Evolutionary conservation across 106 monocot species (phyloP).

Genomic region (Dioscorea dumetorum): DNA sequence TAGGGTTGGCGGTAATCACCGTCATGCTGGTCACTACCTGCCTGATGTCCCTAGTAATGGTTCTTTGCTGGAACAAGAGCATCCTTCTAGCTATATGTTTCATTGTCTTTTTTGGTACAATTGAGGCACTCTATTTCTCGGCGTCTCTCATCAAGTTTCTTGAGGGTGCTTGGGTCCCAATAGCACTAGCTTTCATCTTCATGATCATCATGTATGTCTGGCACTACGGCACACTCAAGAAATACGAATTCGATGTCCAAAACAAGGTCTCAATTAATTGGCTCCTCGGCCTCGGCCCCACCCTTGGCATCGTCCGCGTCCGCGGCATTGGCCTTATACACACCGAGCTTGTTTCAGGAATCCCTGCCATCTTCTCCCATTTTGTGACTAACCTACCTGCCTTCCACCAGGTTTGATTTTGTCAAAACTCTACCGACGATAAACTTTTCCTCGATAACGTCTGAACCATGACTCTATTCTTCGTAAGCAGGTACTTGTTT

Average conservation of each 20-base stretch:
- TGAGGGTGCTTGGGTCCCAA: slow-evolving; percentile 94
- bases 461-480: not conserved
- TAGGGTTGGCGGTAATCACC: slow-evolving; percentile 86
- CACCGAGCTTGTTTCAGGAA: slow-evolving; percentile 87
- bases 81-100: slow-evolving; percentile 65
- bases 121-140: slow-evolving; percentile 92
- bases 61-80: slow-evolving; percentile 77
- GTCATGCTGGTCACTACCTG: slow-evolving; percentile 99
- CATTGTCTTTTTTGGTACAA: slow-evolving; percentile 80
- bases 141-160: slow-evolving; percentile 91
- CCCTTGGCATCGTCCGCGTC: slow-evolving; percentile 86
- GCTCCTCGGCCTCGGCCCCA: slow-evolving; percentile 85
- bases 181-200: slow-evolving; percentile 70
- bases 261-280: slow-evolving; percentile 96
- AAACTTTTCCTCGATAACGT: not conserved
- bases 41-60: slow-evolving; percentile 89
- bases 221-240: slow-evolving; percentile 95
- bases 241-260: slow-evolving; percentile 92
- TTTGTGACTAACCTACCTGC: slow-evolving; percentile 96
- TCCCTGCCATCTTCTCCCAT: slow-evolving; percentile 94
- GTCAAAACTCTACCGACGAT: not conserved
- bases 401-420: slow-evolving; percentile 69
- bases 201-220: slow-evolving; percentile 79
- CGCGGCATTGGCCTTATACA: slow-evolving; percentile 91
- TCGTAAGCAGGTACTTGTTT: slow-evolving; percentile 66